Evolutionary conservation across 202 grass and related monocot genomes (phyloP), one percentile per base, ranked within the genome.

Genomic region (Dendrocalamus latiflorus): DNA sequence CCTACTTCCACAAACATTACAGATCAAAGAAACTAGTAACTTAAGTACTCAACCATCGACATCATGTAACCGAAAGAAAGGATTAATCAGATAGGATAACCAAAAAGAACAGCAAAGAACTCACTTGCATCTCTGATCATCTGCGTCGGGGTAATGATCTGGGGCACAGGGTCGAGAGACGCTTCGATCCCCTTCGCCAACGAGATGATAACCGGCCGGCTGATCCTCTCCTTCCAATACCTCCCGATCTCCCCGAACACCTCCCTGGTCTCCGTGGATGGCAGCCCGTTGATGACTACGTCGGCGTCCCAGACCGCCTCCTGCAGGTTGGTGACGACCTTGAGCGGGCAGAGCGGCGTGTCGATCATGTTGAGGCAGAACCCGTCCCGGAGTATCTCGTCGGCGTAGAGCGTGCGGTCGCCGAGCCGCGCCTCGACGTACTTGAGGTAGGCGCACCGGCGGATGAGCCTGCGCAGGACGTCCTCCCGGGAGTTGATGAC

Each of bases 271-370:
- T 99, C 93, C 0, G 96, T 99, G 22, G 96, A 99, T 9, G 96
- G 96, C 67, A 99, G 42, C 3, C 91, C 96, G 57, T 96, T 99
- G 9, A 96, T 89, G 42, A 99, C 96, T 41, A 99, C 96, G 68
- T 99, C 96, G 5, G 96, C 93, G 51, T 99, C 93, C 96, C 96
- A 99, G 53, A 94, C 91, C 21, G 93, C 93, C 83, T 99, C 91
- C 78, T 96, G 96, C 76, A 99, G 84, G 69, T 96, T 99, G 56
- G 96, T 99, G 64, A 96, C 93, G 38, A 99, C 91, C 86, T 99
- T 96, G 74, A 95, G 24, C 13, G 96, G 96, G 74, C 96, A 99
- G 48, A 99, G 89, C 0, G 96, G 93, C 7, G 96, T 99, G 7
- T 99, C 96, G 3, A 95, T 86, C 96, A 99, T 99, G 78, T 99